Percentiles rank a stretch among this genome's conserved stretches.
Conservation (phyloP, 805 yeast genomes). For the Kluyveromyces wickerhamii region DNA sequence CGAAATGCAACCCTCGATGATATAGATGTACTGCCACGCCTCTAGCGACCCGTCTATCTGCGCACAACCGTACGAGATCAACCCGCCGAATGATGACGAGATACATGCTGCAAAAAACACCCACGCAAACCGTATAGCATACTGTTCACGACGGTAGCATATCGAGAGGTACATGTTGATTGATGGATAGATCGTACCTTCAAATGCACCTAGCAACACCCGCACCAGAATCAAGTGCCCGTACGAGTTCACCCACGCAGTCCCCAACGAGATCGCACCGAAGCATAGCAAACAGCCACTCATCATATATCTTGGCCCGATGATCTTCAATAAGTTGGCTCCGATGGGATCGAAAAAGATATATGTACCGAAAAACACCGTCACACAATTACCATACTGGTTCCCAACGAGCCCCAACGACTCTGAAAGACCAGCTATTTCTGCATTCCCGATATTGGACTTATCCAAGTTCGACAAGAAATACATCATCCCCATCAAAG, state of each 20-base stretch:
- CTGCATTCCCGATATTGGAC: conserved; percentile 54
- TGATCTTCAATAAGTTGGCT: conserved; percentile 32
- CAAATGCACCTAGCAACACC: conserved; percentile 44
- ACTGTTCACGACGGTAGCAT: conserved; percentile 41
- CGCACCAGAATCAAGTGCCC: conserved; percentile 39
- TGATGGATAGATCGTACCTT: conserved; percentile 45
- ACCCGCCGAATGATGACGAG: conserved; percentile 52
- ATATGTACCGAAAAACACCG: conserved; percentile 42
- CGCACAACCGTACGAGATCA: conserved; percentile 40
- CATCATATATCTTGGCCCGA: conserved; percentile 33
- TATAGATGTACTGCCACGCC: conserved; percentile 46
- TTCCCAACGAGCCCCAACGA: conserved; percentile 33
- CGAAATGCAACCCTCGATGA: conserved; percentile 43
- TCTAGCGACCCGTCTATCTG: conserved; percentile 34
- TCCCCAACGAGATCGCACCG: conserved; percentile 37
- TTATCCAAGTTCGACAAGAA: conserved; percentile 44
- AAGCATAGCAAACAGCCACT: conserved; percentile 27
- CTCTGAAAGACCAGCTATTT: conserved; percentile 42
- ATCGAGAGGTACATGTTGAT: conserved; percentile 40
- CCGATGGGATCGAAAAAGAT: conserved; percentile 32
- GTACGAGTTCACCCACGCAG: conserved; percentile 36
- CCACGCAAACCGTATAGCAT: conserved; percentile 40
- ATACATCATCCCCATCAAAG: conserved; percentile 36
- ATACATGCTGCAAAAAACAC: conserved; percentile 46
- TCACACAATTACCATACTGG: conserved; percentile 38